Evolutionary conservation across 2,329 filamentous ascomycete genomes (phyloP), one percentile per base, ranked within the genome.

Genomic region (Aspergillus piperis): DNA sequence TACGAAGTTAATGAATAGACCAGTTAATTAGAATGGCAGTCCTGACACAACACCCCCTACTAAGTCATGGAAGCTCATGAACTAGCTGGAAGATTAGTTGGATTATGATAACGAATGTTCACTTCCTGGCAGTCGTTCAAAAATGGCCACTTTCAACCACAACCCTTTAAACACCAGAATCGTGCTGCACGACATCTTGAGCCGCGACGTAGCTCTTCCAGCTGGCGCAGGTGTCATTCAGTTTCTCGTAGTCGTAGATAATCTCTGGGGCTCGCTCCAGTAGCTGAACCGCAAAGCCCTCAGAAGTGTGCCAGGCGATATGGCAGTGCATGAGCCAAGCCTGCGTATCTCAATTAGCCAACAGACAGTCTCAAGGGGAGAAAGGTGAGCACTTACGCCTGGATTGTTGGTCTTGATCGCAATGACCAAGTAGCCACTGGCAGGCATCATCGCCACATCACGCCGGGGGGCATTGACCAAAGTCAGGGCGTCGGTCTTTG

Each of bases 311-410:
- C 58, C 58, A 62, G 5, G 61, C 58, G 36, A 60, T 59, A 48
- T 62, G 61, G 27, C 58, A 60, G 32, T 61, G 59, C 55, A 58
- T 58, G 41, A 61, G 59, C 61, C 58, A 62, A 3, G 61, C n/a
- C 61, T 62, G 19, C 38, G 2, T 2, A 39, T 32, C 19, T 21
- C 2, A 21, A 8, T 19, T 15, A 36, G 11, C 25, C 25, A 8
- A 25, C 7, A 8, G 25, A 25, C 2, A 8, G 25, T 6, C 2
- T 0, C 25, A 25, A 25, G 25, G 25, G 7, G 7, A 8, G 7
- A 8, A 25, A 25, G 0, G 2, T 25, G 1, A 10, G 30, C 6
- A 8, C 56, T 17, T 58, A 62, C 58, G n/a, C 61, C 58, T 2
- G 61, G 61, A 21, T 60, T 62, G 39, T 60, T 49, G 5, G 23